Base-by-base conservation (phyloP, 129 eudicot species). In the Scalesia atractyloides region DNA sequence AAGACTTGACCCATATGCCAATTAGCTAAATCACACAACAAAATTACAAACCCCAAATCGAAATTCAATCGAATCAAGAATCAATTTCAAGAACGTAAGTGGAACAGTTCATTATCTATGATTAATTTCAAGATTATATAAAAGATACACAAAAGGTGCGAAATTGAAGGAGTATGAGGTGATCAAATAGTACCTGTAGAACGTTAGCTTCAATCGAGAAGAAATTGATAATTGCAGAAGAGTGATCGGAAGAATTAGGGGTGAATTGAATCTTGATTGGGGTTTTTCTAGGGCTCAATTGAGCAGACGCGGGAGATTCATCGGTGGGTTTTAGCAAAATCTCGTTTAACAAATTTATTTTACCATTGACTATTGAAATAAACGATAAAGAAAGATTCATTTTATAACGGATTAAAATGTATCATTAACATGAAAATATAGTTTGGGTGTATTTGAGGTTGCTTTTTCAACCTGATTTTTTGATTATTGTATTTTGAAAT, bases 241-340 rank as follows among this genome's bases (percentile, higher is more conserved):
- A 26, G 24, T 15, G 4, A 44, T 47, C 2, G 37, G 54, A 34
- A 8, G 24, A 68, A 14, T 68, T 12, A 44, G 64, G 44, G 44
- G 9, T 39, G 44, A 39, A 39, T 39, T 39, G 44, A 39, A 39
- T 39, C 44, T 39, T 70, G 14, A 69, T 53, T 54, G 78, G 24
- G 64, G 71, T 13, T 61, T 33, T 49, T 73, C 70, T 62, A 73
- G 78, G 78, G 78, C 78, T 64, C 64, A 74, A 36, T 64, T 22
- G 12, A 50, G 39, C 52, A 73, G 61, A 49, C 39, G 78, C 70
- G 78, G 78, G 78, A 73, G 78, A 73, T 73, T 73, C 44, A 39
- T 39, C 44, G 0, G 44, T 39, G 51, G 63, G 62, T 62, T 54
- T 73, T 67, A 15, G 62, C 70, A 51, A 26, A 19, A 48, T 37